Evolutionary conservation across 2,329 filamentous ascomycete species (phyloP), one percentile per base, ranked within the genome.

Genomic region (Aspergillus sp.): DNA sequence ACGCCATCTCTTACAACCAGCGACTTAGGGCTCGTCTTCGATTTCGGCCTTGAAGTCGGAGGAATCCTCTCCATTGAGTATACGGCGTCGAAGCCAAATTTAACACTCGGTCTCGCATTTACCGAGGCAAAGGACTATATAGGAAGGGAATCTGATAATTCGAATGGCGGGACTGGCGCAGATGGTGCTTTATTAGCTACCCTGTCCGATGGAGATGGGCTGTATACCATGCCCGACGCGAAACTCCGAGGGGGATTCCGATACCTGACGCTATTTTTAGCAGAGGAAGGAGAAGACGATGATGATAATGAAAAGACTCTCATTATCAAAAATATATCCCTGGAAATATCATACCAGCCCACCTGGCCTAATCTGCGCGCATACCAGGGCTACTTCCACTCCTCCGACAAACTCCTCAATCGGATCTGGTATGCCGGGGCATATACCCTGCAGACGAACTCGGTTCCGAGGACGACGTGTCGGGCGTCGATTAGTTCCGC

Each of bases 21-120:
- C 76, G n/a, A 67, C 83, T 5, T 18, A 26, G 48, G 48, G 3
- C 48, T 50, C 2, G 79, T 85, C 2, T 83, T 84, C 56, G 84
- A 86, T 67, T 86, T 86, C 65, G 83, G 83, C 4, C 73, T 78
- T 22, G 82, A 85, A 65, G 82, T 86, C 5, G 83, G 83, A 38
- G 84, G 84, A 5, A 79, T 85, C 55, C 71, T 82, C 5, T 79
- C 77, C 3, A 62, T 86, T n/a, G 68, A 76, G 9, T 86, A 83
- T 63, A 73, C 71, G 3, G 74, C 73, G 65, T 66, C 67, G 15
- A 67, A 58, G 3, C 76, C 74, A 5, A 47, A 20, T 43, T 4
- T 20, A 4, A 65, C 71, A 1, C 60, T 82, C 5, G 79, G 79
- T 0, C 63, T 82, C 7, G 78, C 80, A 15, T 82, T 81, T 58